Base-by-base conservation (phyloP, 2,329 filamentous ascomycete species). In the Myriosclerotinia curreyana region DNA sequence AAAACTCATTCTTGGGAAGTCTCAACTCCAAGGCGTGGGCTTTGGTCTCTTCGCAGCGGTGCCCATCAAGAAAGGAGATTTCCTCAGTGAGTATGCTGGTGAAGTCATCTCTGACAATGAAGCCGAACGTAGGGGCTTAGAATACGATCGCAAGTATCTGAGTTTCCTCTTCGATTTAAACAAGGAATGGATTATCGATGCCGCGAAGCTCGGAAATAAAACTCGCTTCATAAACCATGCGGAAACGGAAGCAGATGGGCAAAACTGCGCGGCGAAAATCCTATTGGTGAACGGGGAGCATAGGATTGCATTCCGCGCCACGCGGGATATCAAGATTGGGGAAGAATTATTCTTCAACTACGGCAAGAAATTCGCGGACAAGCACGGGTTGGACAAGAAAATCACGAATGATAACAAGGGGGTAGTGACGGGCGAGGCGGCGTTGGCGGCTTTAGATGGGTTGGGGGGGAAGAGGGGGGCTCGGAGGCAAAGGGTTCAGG, bases 281-380 rank as follows among this genome's bases (percentile, higher is more conserved):
- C 75, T 89, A 20, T 84, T 91, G 59, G 90, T 91, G 65, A 91
- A 91, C 70, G 87, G 88, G 31, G 87, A 90, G 66, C 88, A 88
- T 69, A 84, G 91, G 17, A 91, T 95, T 73, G 89, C 86, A 52
- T 89, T 95, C 70, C 86, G 83, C 54, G 89, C 90, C 0, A 79
- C 82, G 62, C 80, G 84, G 2, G 82, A 88, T 49, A 89, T 95
- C 71, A 80, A 82, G 65, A 80, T 83, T 4, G 91, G 91, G 31
- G 87, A 92, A 66, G 91, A 95, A 75, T 77, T 96, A 0, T 89
- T 92, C 73, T 96, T 94, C 75, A 85, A 94, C 72, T 95, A 96
- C 70, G 89, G 89, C 50, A 83, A 87, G 71, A 84, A 86, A 66
- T 88, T 88, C 70, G 83, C 84, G 15, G 86, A 87, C 17, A 69